phyloP scores from a whole-genome alignment of 2,329 filamentous ascomycete genomes.

The Nothomitra cinnamomea region DNA sequence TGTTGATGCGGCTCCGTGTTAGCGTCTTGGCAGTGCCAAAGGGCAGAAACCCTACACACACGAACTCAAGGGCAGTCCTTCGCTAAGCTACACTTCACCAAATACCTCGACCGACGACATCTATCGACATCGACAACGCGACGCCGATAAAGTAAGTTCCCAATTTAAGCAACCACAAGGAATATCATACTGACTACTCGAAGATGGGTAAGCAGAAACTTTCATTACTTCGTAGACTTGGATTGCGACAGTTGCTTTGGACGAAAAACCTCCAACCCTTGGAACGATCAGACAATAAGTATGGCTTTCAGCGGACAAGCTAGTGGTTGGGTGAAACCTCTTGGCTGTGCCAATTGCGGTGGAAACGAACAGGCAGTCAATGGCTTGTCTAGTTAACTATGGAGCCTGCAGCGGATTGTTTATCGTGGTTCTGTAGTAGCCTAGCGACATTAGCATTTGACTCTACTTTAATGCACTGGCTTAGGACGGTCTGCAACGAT shows the following conservation, averaged over 20 bases:
- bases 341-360: no score
- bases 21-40: background rate
- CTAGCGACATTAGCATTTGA: no score
- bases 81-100: constrained; percentile 9
- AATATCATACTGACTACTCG: constrained; percentile 16
- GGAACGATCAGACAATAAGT: no score
- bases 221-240: constrained; percentile 9
- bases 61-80: background rate
- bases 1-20: constrained; percentile 6
- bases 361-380: no score
- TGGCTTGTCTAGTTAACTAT: no score
- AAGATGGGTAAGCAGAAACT: constrained; percentile 46
- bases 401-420: no score
- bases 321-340: no score
- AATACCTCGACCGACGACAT: background rate
- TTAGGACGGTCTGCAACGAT: background rate
- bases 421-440: no score
- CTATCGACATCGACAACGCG: background rate
- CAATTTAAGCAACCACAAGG: background rate
- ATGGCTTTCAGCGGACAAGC: no score
- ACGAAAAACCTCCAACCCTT: no score
- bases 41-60: background rate
- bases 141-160: constrained; percentile 9
- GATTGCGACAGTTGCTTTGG: background rate
- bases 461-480: no score